A percentile compares a stretch with the other conserved stretches of the same genome.
Conservation (phyloP, 495 filamentous ascomycete genomes). For the Aspergillus hancockii region DNA sequence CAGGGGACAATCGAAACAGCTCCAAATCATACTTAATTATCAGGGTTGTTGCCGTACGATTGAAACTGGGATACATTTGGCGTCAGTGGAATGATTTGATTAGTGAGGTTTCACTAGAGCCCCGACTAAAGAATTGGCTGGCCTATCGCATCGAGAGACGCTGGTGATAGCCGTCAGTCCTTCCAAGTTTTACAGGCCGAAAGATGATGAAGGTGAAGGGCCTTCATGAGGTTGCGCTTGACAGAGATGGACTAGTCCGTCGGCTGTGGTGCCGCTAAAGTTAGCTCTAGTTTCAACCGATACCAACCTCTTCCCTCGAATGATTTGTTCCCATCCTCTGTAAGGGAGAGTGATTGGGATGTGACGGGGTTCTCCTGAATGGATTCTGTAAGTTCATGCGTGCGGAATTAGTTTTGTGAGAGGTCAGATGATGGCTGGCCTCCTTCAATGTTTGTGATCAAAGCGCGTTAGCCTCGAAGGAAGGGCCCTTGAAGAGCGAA, state of each 20-base stretch:
- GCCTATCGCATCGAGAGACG: neutral
- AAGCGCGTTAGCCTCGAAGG: conserved; percentile 26
- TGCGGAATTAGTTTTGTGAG: neutral
- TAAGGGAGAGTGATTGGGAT: neutral
- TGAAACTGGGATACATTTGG: conserved; percentile 16
- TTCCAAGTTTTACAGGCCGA: neutral
- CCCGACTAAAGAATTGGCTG: neutral
- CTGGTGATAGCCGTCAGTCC: neutral
- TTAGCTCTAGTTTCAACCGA: neutral
- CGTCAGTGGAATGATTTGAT: conserved; percentile 17
- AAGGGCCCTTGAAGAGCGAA: conserved; percentile 28
- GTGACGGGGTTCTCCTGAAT: neutral
- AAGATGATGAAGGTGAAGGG: neutral
- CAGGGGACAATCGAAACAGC: conserved; percentile 2
- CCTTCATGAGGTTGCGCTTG: neutral
- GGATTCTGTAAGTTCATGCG: neutral
- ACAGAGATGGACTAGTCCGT: neutral
- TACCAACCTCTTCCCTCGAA: neutral
- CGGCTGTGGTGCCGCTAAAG: neutral
- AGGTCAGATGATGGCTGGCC: conserved; percentile 4
- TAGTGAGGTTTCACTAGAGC: conserved; percentile 27
- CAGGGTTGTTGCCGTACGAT: conserved; percentile 8
- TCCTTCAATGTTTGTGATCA: neutral
- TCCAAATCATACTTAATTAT: neutral
- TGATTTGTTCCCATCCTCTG: neutral